phyloP scores from a whole-genome alignment of 345 rosid genomes.

The Eucalyptus tenuipes region DNA sequence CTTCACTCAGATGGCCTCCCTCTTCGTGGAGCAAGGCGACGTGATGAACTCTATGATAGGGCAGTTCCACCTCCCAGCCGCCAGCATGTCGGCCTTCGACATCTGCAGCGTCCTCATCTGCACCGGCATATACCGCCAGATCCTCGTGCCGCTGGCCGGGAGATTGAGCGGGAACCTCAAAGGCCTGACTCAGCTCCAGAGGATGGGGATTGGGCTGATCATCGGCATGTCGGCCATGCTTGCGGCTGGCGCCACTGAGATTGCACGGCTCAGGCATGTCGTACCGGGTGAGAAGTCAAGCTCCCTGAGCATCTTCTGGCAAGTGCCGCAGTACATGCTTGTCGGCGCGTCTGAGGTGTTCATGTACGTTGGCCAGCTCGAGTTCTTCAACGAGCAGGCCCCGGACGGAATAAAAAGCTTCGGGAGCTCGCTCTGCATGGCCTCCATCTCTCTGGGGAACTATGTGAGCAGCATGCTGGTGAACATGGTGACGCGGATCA shows the following conservation, averaged over 20 bases:
- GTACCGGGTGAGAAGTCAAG: constrained; percentile 9
- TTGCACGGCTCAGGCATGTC: constrained; percentile 16
- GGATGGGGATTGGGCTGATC: constrained; percentile 36
- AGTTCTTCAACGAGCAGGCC: constrained; percentile 33
- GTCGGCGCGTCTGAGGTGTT: constrained; percentile 41
- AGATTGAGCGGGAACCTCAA: constrained; percentile 17
- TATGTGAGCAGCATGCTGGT: constrained; percentile 31
- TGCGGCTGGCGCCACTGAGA: constrained; percentile 24
- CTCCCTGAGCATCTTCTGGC: constrained; percentile 36
- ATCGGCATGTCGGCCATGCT: constrained; percentile 33
- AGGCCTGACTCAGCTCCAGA: constrained; percentile 31
- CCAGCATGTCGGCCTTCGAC: constrained; percentile 44
- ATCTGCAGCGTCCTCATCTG: constrained; percentile 29
- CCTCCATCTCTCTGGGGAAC: constrained; percentile 36
- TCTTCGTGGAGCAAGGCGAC: constrained; percentile 44
- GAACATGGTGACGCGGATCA: constrained; percentile 15
- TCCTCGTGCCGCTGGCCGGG: constrained; percentile 24
- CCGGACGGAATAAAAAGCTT: constrained; percentile 45
- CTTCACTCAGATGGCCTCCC: constrained; percentile 49
- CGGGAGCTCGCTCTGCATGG: constrained; percentile 42
- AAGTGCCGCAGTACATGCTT: constrained; percentile 32
- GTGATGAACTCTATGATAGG: constrained; percentile 25
- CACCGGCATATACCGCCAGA: constrained; percentile 20
- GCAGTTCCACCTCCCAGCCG: constrained; percentile 28
- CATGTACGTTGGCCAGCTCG: constrained; percentile 39